Base-by-base conservation (phyloP, 495 filamentous ascomycete genomes). In the Xanthoparmelia taractica region DNA sequence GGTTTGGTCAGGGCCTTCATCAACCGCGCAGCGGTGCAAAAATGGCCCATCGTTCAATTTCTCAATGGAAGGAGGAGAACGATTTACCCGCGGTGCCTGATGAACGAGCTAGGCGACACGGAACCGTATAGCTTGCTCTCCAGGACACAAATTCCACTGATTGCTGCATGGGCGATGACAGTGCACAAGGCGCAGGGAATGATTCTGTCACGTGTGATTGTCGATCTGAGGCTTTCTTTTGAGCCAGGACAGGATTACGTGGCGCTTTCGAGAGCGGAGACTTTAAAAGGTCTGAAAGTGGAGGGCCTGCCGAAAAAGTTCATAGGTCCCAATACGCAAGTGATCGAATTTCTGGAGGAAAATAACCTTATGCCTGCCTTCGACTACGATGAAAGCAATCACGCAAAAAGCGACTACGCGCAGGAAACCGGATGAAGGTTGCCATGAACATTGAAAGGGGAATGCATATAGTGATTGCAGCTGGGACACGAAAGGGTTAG, bases 111-210 rank as follows among this genome's bases (percentile, higher is more conserved):
- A 0, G 82, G 83, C 7, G 74, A 80, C 41, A 65, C 70, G 23
- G 27, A 68, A 37, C 77, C 78, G 72, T 68, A 59, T 13, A 63
- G 59, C 29, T 52, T 63, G 6, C 29, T 63, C 3, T 70, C 68
- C 4, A 40, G 90, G 37, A 77, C 74, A 10, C 89, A 93, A 71
- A 68, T 93, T 54, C 89, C 94, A 2, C 79, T 98, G 43, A 96
- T 96, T 58, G 80, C 97, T 8, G 94, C 93, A 0, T 97, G 94
- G 94, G 94, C 94, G 23, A 76, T 97, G 36, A 94, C 90, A 4
- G 96, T 98, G 63, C 94, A 98, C 78, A 98, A 97, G 74, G 91
- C 93, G 7, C 94, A 98, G 72, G 94, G 94, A 0, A 94, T 97
- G 73, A 97, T 93, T 15, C 78, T 98, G 40, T 90, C 95, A 68